Base-by-base conservation (phyloP, 768 basidiomycete genomes). In the Tricholoma hemisulphureum region DNA sequence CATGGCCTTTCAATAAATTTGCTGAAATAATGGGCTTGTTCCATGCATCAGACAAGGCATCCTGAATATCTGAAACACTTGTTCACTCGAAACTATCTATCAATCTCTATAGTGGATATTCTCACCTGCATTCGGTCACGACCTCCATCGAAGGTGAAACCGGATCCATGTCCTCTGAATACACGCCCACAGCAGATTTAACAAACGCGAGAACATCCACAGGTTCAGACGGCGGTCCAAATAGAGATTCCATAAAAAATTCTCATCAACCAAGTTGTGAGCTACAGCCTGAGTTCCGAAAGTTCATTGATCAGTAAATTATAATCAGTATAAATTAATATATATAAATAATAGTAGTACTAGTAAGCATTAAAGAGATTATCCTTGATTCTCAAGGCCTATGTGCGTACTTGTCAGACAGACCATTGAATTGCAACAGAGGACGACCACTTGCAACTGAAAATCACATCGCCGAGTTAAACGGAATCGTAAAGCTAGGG, bases 161-260 rank as follows among this genome's bases (percentile, higher is more conserved):
- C 1, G 46, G 16, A 49, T 29, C 28, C 7, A 49, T n/a, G 26
- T 54, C 39, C 2, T 21, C 37, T n/a, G 51, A 37, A 21, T 9
- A 29, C 29, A 29, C n/a, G 9, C 29, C 53, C n/a, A 43, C 39
- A 6, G 75, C 71, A 51, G 72, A 65, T 11, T 74, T 69, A 13
- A 82, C 58, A 62, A 87, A 87, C 1, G 69, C 69, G 24, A 65
- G 66, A 45, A 88, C 60, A 45, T 81, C 67, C 29, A 88, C 75
- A 23, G 64, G 72, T 31, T 85, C 79, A 37, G 87, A 89, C 20
- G 85, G 74, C 41, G 86, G 87, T 0, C 87, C 87, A 69, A 88
- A 85, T 55, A 81, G 75, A 29, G 80, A 83, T 60, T 85, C 83
- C 24, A 63, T 55, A 43, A 65, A 14, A 21, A 29, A 28, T 21